Percentiles rank a stretch among this genome's conserved stretches.
These are phyloP conservation scores for Candida xiaguanensis DNA, from an alignment of 805 yeast species.

Conservation along the genomic window DNA sequence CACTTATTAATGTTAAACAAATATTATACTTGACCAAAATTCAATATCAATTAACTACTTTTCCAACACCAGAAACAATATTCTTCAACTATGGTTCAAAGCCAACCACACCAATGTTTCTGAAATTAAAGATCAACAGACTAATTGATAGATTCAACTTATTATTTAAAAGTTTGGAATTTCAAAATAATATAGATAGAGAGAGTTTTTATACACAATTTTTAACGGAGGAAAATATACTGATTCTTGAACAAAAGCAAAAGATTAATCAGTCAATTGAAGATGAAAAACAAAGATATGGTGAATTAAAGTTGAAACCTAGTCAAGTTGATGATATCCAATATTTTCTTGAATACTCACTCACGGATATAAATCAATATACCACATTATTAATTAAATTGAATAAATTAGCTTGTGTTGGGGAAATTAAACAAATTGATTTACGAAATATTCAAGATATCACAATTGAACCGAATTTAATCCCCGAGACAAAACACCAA, in stretches of 20 bases:
- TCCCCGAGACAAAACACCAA: constrained; percentile 2
- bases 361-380: constrained; percentile 37
- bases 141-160: constrained; percentile 47
- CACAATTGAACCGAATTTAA: neutral
- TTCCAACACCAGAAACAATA: constrained; percentile 18
- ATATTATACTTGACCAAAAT: constrained; percentile 21
- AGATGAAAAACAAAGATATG: constrained; percentile 17
- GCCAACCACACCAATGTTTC: constrained; percentile 29
- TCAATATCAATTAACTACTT: constrained; percentile 16
- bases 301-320: constrained; percentile 22
- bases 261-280: constrained; percentile 15
- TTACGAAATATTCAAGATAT: constrained; percentile 17
- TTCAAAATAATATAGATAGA: constrained; percentile 14
- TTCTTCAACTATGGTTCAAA: constrained; percentile 25
- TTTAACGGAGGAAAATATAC: constrained; percentile 13
- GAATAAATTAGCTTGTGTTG: constrained; percentile 32
- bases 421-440: constrained; percentile 33
- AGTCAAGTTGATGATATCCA: constrained; percentile 37
- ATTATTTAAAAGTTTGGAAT: constrained; percentile 40
- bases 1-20: constrained; percentile 19
- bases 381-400: constrained; percentile 26
- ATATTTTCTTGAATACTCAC: constrained; percentile 45
- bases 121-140: constrained; percentile 46
- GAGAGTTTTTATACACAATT: constrained; percentile 1
- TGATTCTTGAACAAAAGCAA: constrained; percentile 32